A percentile compares a stretch with the other conserved stretches of the same genome.
These are phyloP conservation scores for Venturia nashicola DNA, from an alignment of 2,329 filamentous ascomycete genomes.

Conservation along the genomic window DNA sequence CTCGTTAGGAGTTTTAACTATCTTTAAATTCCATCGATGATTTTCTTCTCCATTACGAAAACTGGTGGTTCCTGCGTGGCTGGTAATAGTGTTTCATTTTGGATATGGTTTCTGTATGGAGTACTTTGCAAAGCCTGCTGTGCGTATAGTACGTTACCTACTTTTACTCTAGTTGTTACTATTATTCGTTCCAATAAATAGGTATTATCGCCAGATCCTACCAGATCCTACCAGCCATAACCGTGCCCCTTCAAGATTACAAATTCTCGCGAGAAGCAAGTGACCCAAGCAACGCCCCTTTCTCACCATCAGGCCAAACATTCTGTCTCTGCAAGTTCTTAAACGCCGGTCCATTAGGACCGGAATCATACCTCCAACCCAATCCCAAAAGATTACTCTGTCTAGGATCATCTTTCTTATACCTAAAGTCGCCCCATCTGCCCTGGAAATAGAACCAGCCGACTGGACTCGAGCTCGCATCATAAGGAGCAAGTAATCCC, in stretches of 20 bases:
- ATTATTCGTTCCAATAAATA: too few relatives aligned
- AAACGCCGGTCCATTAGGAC: conserved; percentile 50
- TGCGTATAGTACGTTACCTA: too few relatives aligned
- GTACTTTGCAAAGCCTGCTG: too few relatives aligned
- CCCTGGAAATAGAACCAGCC: conserved; percentile 46
- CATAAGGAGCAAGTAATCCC: conserved; percentile 36
- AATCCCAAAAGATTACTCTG: conserved; percentile 33
- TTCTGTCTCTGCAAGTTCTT: conserved; percentile 34
- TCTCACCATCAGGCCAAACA: conserved; percentile 37
- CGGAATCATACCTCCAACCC: conserved; percentile 37
- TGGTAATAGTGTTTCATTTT: too few relatives aligned
- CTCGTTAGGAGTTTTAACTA: too few relatives aligned
- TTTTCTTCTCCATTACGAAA: too few relatives aligned
- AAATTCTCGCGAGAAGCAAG: neutral
- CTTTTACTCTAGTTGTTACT: too few relatives aligned
- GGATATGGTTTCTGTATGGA: too few relatives aligned
- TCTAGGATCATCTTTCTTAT: conserved; percentile 37
- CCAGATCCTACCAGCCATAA: too few relatives aligned
- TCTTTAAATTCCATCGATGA: too few relatives aligned
- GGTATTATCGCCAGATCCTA: too few relatives aligned
- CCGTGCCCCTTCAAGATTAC: neutral
- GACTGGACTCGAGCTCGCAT: conserved; percentile 31
- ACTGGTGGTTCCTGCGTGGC: too few relatives aligned
- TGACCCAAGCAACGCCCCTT: neutral
- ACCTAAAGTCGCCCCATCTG: conserved; percentile 50